Evolutionary conservation across 306 rosid species (phyloP).

Genomic region (Quercus engelmannii): DNA sequence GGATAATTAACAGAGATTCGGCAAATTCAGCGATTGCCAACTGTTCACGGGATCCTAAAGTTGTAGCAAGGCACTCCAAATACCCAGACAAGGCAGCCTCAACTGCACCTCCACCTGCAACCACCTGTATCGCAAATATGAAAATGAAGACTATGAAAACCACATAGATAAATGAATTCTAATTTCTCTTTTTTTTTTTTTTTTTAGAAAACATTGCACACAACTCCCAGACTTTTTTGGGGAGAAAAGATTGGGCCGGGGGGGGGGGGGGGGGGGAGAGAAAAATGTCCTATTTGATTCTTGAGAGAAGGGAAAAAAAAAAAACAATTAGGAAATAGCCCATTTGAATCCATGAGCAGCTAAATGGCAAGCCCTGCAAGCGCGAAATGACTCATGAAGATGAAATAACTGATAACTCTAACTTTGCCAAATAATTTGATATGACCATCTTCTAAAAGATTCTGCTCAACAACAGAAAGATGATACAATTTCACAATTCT

Average conservation of each 20-base stretch:
- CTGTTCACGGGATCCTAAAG: slow-evolving; percentile 97
- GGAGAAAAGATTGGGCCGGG: not conserved
- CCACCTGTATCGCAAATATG: slow-evolving; percentile 56
- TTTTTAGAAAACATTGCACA: not conserved
- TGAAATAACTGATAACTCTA: not conserved
- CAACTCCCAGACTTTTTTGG: not conserved
- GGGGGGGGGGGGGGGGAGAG: not conserved
- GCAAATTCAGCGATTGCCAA: slow-evolving; percentile 99
- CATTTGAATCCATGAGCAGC: not conserved
- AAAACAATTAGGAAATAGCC: not conserved
- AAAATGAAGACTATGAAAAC: not conserved
- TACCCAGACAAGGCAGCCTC: slow-evolving; percentile 90
- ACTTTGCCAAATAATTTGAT: not conserved
- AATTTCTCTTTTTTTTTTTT: not conserved
- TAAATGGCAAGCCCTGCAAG: not conserved
- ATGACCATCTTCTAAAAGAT: not conserved
- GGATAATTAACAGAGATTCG: slow-evolving; percentile 82
- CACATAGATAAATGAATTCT: not conserved
- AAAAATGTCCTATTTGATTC: not conserved
- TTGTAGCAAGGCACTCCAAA: slow-evolving; percentile 93
- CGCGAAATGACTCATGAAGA: not conserved
- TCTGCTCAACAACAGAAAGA: not conserved
- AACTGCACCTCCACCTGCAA: slow-evolving; percentile 99
- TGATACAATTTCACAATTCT: not conserved
- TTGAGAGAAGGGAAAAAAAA: not conserved